Base-by-base conservation (phyloP, 1,284 basidiomycete genomes). In the Cutaneotrichosporon cavernicola region DNA sequence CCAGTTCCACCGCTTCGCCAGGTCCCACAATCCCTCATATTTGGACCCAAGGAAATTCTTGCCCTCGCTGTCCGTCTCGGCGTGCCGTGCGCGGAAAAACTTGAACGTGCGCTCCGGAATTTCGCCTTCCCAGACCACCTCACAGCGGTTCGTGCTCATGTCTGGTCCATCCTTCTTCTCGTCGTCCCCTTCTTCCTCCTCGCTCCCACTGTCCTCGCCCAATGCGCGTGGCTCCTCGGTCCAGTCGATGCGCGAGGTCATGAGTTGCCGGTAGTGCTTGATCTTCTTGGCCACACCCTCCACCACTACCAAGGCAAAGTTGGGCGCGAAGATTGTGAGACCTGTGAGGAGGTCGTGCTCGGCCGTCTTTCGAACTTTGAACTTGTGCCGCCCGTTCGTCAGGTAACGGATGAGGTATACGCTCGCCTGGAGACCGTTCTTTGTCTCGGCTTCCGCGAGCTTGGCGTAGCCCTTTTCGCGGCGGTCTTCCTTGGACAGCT, bases 321-420 rank as follows among this genome's bases (percentile, higher is more conserved):
- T 81, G 0, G 92, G 90, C 74, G 94, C 88, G 84, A 93, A 94
- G 72, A 98, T 89, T 72, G 89, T 90, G 26, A 96, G 82, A 5
- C 97, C 96, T 0, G 91, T 90, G 18, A 99, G 84, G 65, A 87
- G 88, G 76, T 89, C 84, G 79, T 98, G 93, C 76, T 96, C 89
- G 2, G 96, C 96, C 74, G 98, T 99, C 84, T 91, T 92, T 66
- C 91, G 88, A 49, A 98, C 91, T 83, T 99, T 99, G 85, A 94
- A 97, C 68, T 90, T 89, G 75, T 99, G 97, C 16, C 91, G 85
- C 0, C 90, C 92, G 77, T 97, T 93, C n/a, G 89, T 86, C 53
- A 99, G 86, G 63, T 88, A 90, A 75, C 90, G 90, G 70, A 99
- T 85, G 81, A 91, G 94, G 86, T 92, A 99, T 5, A 94, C 90